Base-by-base conservation (phyloP, 1,139 yeast species). In the Entelexis paramagnoliae region DNA sequence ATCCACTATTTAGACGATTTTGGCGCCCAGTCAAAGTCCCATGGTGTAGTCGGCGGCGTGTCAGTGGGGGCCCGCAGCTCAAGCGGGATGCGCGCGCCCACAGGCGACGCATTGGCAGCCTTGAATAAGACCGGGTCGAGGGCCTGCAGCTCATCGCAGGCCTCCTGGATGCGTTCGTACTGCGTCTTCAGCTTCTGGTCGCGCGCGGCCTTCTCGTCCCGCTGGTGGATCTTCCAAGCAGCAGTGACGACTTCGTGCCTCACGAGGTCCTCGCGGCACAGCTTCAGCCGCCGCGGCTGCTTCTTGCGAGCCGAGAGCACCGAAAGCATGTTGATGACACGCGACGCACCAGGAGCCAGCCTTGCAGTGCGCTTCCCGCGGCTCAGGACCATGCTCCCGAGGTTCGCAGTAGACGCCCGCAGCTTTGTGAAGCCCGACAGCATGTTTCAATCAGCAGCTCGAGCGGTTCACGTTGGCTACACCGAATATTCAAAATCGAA, bases 61-160 rank as follows among this genome's bases (percentile, higher is more conserved):
- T 88, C 94, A 1, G 95, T 84, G 33, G 98, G 97, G 5, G 85
- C 79, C 64, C 94, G 78, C 70, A 87, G 67, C 62, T 89, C 96
- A 2, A 66, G 64, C 20, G 66, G 59, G 53, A 68, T 68, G 43
- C 70, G 59, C 52, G 75, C 76, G 54, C 73, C 73, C 40, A 65
- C 64, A 56, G 78, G 77, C 51, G 70, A 67, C 32, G 65, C 64
- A 62, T 73, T 75, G 36, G 83, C 81, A 39, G 74, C 74, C 55
- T 74, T 75, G 55, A 64, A 67, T 32, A 83, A 70, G 55, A 68
- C 70, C 0, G 79, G 76, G 57, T 68, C 76, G 39, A 75, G 65
- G 13, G 64, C 55, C 61, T 80, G 74, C 63, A 91, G 76, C 57
- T 80, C 85, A 48, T 77, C 79, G 79, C 87, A 82, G 14, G 97